Conservation (phyloP, 768 basidiomycete genomes). For the Pleurotus tuoliensis region DNA sequence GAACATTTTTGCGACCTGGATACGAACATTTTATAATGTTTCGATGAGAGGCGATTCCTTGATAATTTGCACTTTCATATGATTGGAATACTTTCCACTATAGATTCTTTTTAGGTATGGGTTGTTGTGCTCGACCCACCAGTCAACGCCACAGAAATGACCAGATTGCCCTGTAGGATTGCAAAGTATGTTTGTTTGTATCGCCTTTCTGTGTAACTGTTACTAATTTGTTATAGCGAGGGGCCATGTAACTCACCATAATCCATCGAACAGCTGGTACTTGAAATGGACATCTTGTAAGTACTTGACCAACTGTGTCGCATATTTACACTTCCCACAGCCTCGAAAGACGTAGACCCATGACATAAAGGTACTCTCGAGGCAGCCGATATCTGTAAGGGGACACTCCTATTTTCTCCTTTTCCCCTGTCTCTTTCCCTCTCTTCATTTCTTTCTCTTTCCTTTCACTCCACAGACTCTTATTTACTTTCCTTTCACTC, state of each 20-base stretch:
- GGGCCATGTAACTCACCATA: slow-evolving; percentile 13
- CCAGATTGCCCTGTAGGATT: slow-evolving; percentile 32
- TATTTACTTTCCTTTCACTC: too few species aligned
- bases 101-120: slow-evolving; percentile 36
- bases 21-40: slow-evolving; percentile 22
- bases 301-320: slow-evolving; percentile 22
- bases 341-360: slow-evolving; percentile 26
- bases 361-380: slow-evolving; percentile 19
- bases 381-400: slow-evolving; percentile 26
- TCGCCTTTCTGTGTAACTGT: slow-evolving; percentile 13
- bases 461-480: too few species aligned
- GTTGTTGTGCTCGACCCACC: slow-evolving; percentile 38
- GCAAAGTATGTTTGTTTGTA: slow-evolving; percentile 25
- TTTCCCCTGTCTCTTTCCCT: too few species aligned
- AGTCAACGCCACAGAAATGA: slow-evolving; percentile 31
- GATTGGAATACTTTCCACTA: slow-evolving; percentile 30
- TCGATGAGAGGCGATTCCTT: slow-evolving; percentile 30
- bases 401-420: too few species aligned
- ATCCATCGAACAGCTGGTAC: slow-evolving; percentile 15
- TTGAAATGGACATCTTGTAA: slow-evolving; percentile 20
- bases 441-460: too few species aligned
- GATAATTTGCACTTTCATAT: slow-evolving; percentile 25
- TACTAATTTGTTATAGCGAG: too few species aligned
- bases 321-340: slow-evolving; percentile 32
- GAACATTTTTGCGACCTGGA: slow-evolving; percentile 22